These are phyloP conservation scores for Exophiala viscosa DNA, from an alignment of 2,329 filamentous ascomycete species.

Conservation along the genomic window DNA sequence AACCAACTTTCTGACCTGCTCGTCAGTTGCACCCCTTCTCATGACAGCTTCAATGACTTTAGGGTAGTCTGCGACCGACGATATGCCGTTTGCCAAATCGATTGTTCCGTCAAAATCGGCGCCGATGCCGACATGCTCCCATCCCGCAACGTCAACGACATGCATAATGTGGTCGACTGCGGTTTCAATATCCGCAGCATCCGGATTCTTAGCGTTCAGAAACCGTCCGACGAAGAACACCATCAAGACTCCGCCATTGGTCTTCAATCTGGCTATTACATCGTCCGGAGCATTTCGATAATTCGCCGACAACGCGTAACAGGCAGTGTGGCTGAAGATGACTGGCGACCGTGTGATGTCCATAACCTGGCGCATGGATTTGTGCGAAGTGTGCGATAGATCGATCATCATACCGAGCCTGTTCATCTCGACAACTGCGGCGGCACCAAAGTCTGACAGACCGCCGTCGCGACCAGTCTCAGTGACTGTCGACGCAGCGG, in stretches of 20 bases:
- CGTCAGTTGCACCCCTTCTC: conserved; percentile 39
- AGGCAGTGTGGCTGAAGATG: conserved; percentile 29
- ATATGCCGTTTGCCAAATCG: no score
- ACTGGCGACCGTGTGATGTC: conserved; percentile 27
- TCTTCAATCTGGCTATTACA: conserved; percentile 35
- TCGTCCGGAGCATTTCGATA: conserved; percentile 43
- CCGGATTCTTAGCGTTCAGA: conserved; percentile 30
- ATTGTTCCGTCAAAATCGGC: conserved; percentile 73
- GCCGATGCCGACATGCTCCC: conserved; percentile 80
- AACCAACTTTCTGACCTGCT: conserved; percentile 36
- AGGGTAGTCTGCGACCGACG: conserved; percentile 33
- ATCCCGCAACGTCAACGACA: conserved; percentile 78
- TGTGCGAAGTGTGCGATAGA: conserved; percentile 29
- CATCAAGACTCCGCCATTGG: conserved; percentile 43
- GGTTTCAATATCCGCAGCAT: conserved; percentile 61
- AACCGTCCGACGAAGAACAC: conserved; percentile 37
- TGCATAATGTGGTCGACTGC: conserved; percentile 77
- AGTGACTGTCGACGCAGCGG: conserved; percentile 26
- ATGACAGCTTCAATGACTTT: conserved; percentile 34
- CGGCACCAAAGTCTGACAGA: conserved; percentile 27
- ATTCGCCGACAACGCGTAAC: conserved; percentile 30
- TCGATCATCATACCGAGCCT: conserved; percentile 32
- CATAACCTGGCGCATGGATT: conserved; percentile 29
- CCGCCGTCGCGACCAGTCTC: conserved; percentile 25
- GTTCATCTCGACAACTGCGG: conserved; percentile 31